These are phyloP conservation scores for Rhodotorula sp. DNA, from an alignment of 1,284 basidiomycete genomes.

Conservation along the genomic window DNA sequence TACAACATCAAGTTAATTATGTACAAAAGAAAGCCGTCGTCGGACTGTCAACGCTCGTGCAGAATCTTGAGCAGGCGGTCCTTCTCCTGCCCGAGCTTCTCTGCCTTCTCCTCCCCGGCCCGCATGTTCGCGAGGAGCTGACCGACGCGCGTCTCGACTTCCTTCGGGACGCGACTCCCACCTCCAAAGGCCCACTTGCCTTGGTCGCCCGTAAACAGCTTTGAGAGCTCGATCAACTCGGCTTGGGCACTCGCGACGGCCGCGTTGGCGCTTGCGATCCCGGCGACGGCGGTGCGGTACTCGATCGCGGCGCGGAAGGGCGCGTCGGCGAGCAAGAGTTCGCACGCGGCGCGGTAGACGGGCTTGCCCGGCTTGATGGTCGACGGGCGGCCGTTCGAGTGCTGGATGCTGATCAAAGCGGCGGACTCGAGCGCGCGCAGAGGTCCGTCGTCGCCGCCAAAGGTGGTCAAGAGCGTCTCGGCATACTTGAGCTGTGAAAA, in stretches of 20 bases:
- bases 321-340: conserved; percentile 70
- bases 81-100: conserved; percentile 63
- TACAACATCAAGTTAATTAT: no score
- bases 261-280: conserved; percentile 65
- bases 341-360: conserved; percentile 80
- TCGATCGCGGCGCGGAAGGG: conserved; percentile 80
- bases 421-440: conserved; percentile 84
- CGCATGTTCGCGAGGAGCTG: conserved; percentile 40
- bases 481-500: conserved; percentile 69
- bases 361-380: conserved; percentile 85
- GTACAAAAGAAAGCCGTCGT: no score
- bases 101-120: conserved; percentile 38
- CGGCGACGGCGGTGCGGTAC: conserved; percentile 70
- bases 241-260: conserved; percentile 70
- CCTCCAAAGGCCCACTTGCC: conserved; percentile 42
- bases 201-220: conserved; percentile 36
- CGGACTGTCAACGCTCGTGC: conserved; percentile 53
- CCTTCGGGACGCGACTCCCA: conserved; percentile 35
- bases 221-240: conserved; percentile 54
- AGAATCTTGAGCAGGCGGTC: conserved; percentile 65
- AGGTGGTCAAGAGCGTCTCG: conserved; percentile 74
- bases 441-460: conserved; percentile 87
- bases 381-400: conserved; percentile 65
- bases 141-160: conserved; percentile 41
- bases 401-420: conserved; percentile 77